phyloP scores from a whole-genome alignment of 306 rosid genomes.

The Sesbania bispinosa region DNA sequence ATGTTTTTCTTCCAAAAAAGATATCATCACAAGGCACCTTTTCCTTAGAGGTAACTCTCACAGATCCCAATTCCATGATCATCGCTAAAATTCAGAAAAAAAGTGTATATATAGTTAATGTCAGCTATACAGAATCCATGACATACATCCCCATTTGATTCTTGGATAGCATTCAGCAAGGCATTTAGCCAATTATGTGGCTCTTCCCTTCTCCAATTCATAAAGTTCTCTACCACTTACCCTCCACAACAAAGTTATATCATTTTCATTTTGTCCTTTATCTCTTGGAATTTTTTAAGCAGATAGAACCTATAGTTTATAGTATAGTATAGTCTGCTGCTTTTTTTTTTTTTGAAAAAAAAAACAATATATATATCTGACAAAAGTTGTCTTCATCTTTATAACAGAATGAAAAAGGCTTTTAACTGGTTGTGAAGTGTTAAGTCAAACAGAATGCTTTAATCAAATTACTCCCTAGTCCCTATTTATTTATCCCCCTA shows the following conservation, averaged over 20 bases:
- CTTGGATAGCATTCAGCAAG: constrained; percentile 15
- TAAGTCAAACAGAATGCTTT: constrained; percentile 37
- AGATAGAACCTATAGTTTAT: constrained; percentile 45
- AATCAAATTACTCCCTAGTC: constrained; percentile 21
- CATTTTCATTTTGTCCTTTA: constrained; percentile 59
- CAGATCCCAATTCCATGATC: constrained; percentile 41
- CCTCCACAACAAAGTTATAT: constrained; percentile 37
- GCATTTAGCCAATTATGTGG: constrained; percentile 35
- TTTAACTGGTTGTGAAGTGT: constrained; percentile 31
- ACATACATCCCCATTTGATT: constrained; percentile 12
- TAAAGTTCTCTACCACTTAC: constrained; percentile 34
- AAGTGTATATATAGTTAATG: constrained; percentile 30
- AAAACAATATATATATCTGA: constrained; percentile 24
- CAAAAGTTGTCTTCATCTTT: constrained; percentile 46
- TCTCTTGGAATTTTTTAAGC: constrained; percentile 48
- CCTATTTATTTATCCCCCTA: constrained; percentile 9
- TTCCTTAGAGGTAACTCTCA: constrained; percentile 36
- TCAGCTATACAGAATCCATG: constrained; percentile 28
- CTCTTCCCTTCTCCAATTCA: constrained; percentile 33
- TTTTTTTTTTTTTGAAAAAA: constrained; percentile 14
- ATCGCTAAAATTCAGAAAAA: constrained; percentile 25
- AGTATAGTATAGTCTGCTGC: no score
- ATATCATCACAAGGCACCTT: constrained; percentile 26
- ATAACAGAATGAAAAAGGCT: constrained; percentile 34
- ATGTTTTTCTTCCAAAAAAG: constrained; percentile 45